Conservation (phyloP, 371 early-diverging fungal genomes). For the Actinomucor elegans region DNA sequence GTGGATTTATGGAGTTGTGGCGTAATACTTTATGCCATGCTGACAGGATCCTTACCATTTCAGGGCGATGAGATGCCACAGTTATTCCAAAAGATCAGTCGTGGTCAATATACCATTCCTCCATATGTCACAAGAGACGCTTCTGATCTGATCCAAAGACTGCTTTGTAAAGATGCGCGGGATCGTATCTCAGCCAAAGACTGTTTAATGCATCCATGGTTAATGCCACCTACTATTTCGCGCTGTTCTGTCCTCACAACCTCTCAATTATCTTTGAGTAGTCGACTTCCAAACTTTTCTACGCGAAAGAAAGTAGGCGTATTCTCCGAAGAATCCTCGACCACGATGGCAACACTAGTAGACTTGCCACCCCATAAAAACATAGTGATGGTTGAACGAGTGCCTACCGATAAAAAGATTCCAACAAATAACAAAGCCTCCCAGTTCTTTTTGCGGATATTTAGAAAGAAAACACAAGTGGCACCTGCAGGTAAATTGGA, state of each 20-base stretch:
- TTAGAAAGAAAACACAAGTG: slow-evolving; percentile 18
- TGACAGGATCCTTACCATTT: slow-evolving; percentile 79
- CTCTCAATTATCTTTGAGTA: slow-evolving; percentile 15
- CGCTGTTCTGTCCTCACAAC: slow-evolving; percentile 5
- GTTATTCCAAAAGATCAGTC: slow-evolving; percentile 67
- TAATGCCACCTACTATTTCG: slow-evolving; percentile 25
- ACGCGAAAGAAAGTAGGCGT: slow-evolving; percentile 8
- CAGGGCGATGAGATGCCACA: slow-evolving; percentile 77
- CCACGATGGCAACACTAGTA: slow-evolving; percentile 4
- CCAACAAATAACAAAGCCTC: not conserved
- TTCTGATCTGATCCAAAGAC: slow-evolving; percentile 50
- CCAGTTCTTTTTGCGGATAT: slow-evolving; percentile 12
- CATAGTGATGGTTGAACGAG: not conserved
- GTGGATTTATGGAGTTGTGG: slow-evolving; percentile 84
- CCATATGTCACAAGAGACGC: slow-evolving; percentile 40
- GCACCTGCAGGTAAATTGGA: slow-evolving; percentile 8
- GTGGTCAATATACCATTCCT: slow-evolving; percentile 57
- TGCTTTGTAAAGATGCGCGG: slow-evolving; percentile 58
- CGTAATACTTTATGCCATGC: slow-evolving; percentile 73
- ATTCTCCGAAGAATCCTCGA: not conserved
- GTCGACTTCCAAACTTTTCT: slow-evolving; percentile 10
- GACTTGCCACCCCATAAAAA: not conserved
- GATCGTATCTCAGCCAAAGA: slow-evolving; percentile 75
- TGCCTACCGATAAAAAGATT: not conserved
- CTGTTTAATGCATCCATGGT: slow-evolving; percentile 78